Conservation (phyloP, 2,329 filamentous ascomycete species). For the Aspergillus sp. region DNA sequence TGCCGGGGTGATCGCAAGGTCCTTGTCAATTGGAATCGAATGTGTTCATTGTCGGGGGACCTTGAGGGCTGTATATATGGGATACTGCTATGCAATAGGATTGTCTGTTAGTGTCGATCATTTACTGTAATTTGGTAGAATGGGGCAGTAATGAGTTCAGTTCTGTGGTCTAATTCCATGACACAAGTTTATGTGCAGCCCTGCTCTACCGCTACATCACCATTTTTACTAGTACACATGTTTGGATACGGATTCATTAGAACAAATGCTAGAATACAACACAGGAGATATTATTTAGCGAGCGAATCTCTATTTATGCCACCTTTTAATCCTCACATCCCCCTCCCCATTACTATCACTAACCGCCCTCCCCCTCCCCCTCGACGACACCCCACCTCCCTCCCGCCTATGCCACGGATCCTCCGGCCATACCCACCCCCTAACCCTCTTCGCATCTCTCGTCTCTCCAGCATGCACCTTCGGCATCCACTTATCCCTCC, state of each 20-base stretch:
- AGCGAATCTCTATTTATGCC: constrained; percentile 26
- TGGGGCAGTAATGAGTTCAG: too few relatives aligned
- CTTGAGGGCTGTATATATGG: too few relatives aligned
- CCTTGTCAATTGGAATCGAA: too few relatives aligned
- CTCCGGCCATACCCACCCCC: constrained; percentile 58
- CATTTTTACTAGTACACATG: too few relatives aligned
- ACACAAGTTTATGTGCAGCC: too few relatives aligned
- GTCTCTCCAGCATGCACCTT: constrained; percentile 55
- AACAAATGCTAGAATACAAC: neutral
- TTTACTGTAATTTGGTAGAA: neutral
- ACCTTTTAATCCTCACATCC: constrained; percentile 25
- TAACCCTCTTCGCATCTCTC: constrained; percentile 51
- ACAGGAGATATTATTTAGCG: neutral
- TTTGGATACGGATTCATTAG: too few relatives aligned
- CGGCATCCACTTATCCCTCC: constrained; percentile 57
- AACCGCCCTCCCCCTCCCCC: neutral
- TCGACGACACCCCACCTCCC: constrained; percentile 29
- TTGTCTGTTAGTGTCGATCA: neutral
- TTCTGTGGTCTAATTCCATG: too few relatives aligned
- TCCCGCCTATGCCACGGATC: constrained; percentile 55
- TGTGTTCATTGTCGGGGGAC: too few relatives aligned
- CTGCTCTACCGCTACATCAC: too few relatives aligned
- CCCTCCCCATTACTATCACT: constrained; percentile 3
- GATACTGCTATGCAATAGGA: too few relatives aligned
- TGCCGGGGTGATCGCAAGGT: too few relatives aligned